Base-by-base conservation (phyloP, 768 basidiomycete genomes). In the Sarcomyxa edulis region DNA sequence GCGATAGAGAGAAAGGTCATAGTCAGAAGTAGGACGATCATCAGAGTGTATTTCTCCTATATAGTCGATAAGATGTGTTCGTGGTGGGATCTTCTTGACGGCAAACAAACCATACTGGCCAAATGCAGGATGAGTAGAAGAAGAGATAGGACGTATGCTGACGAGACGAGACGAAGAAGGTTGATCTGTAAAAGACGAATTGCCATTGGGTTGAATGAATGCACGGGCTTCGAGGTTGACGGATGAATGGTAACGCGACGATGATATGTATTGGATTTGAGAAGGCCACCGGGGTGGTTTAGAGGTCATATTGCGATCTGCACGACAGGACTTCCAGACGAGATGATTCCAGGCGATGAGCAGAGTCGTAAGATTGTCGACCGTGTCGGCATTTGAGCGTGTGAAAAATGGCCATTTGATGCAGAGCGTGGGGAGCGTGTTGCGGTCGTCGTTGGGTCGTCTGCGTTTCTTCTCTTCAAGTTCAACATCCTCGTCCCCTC, bases 101-200 rank as follows among this genome's bases (percentile, higher is more conserved):
- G 90, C 83, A 59, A 93, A 93, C 23, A 97, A 66, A 3, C 93
- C 93, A 45, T 59, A 62, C 55, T 94, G 92, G 1, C 88, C 87
- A 42, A 54, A 54, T 29, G 87, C 85, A 27, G 93, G 93, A 62
- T 95, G 91, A 21, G 59, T 59, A 9, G 66, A 40, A 25, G 64
- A 65, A 27, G 67, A 49, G 44, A 92, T 81, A 3, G 36, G 51
- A 49, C 71, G 77, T 50, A 93, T 84, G 36, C 64, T 54, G 21
- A 84, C 73, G 30, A 59, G 58, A n/a, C n/a, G n/a, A n/a, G n/a
- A n/a, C n/a, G n/a, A n/a, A n/a, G n/a, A n/a, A n/a, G n/a, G n/a
- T n/a, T n/a, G n/a, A n/a, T n/a, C n/a, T n/a, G n/a, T n/a, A n/a
- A n/a, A n/a, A n/a, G 39, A 37, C 34, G 39, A 46, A 14, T 45